Percentiles rank a stretch among this genome's conserved stretches.
phyloP scores from a whole-genome alignment of 1,284 basidiomycete species.

The Hypsizygus ulmarius region DNA sequence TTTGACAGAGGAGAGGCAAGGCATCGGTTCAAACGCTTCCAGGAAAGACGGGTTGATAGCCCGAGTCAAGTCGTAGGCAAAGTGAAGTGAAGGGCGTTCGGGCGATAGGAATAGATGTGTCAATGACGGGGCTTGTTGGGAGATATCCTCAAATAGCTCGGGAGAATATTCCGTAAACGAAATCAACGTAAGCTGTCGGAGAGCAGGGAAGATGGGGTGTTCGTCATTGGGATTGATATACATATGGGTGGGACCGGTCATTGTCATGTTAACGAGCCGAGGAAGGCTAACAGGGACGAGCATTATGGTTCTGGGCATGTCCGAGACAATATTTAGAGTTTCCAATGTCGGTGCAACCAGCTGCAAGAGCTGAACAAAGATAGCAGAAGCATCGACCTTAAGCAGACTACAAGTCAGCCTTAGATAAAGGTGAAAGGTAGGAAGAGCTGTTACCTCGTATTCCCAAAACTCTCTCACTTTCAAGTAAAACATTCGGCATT shows the following conservation, averaged over 20 bases:
- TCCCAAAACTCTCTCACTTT: slow-evolving; percentile 14
- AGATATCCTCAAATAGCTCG: slow-evolving; percentile 22
- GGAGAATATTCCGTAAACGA: slow-evolving; percentile 24
- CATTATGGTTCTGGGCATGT: slow-evolving; percentile 11
- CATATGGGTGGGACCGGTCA: slow-evolving; percentile 14
- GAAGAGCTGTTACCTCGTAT: slow-evolving; percentile 6
- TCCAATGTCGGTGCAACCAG: slow-evolving; percentile 7
- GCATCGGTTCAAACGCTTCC: background rate
- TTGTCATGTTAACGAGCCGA: slow-evolving; percentile 5
- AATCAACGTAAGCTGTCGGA: slow-evolving; percentile 20
- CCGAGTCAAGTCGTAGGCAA: slow-evolving; percentile 19
- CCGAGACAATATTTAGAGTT: slow-evolving; percentile 15
- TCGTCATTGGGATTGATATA: background rate
- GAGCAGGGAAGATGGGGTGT: slow-evolving; percentile 18
- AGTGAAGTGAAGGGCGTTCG: slow-evolving; percentile 16
- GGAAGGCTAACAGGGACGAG: slow-evolving; percentile 11
- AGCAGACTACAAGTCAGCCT: background rate
- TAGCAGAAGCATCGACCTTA: slow-evolving; percentile 3
- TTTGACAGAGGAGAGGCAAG: slow-evolving; percentile 9
- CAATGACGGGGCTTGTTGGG: slow-evolving; percentile 20
- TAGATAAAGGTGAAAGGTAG: background rate
- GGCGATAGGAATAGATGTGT: slow-evolving; percentile 20
- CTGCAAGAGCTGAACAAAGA: slow-evolving; percentile 7
- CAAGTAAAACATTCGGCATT: slow-evolving; percentile 1
- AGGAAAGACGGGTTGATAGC: background rate